Base-by-base conservation (phyloP, 176 grass and related monocot genomes). In the Musa itinerans region DNA sequence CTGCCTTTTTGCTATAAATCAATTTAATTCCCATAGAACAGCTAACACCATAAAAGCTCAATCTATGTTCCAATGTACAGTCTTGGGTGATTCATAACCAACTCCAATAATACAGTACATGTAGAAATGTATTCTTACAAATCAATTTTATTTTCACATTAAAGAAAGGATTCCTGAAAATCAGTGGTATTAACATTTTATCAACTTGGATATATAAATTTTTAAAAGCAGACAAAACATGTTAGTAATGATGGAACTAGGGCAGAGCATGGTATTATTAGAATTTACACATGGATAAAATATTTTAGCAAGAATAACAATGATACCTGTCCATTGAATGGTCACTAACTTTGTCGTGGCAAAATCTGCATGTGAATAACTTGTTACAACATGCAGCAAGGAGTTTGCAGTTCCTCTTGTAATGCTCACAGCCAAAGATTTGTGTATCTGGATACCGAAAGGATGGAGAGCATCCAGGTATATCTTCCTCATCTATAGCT, bases 361-460 rank as follows among this genome's bases (percentile, higher is more conserved):
- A 96, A 79, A 96, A 92, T 71, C 89, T 85, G 82, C 93, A 96
- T 16, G 93, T 86, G 83, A 96, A 96, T 26, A 96, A 78, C 81
- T 90, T 96, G 78, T 86, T 88, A 84, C 93, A 96, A 83, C 93
- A 96, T 16, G 81, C 79, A 65, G 93, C 85, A 71, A 92, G 80
- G 76, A 96, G 83, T 69, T 96, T 96, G 82, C 89, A 96, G 74
- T 96, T 96, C 76, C 93, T 66, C 75, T 96, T 96, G 63, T 96
- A 96, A 78, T 96, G 93, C 21, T 96, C 93, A 76, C 93, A 96
- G 26, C 93, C 93, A 78, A 92, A 96, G 51, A 88, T 59, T 67
- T 90, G 76, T 65, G 86, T 83, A 24, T 88, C 79, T 71, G 74
- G 69, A 61, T 96, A 87, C 80, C 81, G 76, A 84, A 87, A 92